Percentiles rank a stretch among this genome's conserved stretches.
Conservation (phyloP, 345 rosid genomes). For the Geranium brycei region DNA sequence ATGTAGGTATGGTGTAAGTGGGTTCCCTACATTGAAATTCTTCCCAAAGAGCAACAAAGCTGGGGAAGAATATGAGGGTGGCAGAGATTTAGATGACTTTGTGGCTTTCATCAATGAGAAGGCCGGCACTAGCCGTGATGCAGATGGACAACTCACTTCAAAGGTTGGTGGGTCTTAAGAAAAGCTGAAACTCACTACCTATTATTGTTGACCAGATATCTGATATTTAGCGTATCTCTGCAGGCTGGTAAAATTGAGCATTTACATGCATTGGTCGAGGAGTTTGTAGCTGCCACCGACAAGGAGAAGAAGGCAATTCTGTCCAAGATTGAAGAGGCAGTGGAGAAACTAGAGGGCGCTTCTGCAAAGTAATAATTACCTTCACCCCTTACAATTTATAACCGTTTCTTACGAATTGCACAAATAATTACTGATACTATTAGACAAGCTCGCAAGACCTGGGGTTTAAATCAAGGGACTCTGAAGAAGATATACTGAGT, state of each 20-base stretch:
- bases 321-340: not conserved
- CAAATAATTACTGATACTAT: too few species aligned
- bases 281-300: slow-evolving; percentile 54
- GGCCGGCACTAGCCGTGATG: slow-evolving; percentile 75
- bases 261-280: slow-evolving; percentile 69
- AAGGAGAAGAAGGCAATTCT: slow-evolving; percentile 24
- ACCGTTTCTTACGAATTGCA: too few species aligned
- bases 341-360: not conserved
- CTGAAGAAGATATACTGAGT: too few species aligned
- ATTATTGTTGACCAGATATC: not conserved
- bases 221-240: not conserved
- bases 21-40: slow-evolving; percentile 82
- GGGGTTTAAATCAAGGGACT: too few species aligned
- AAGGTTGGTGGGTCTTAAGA: slow-evolving; percentile 28
- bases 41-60: slow-evolving; percentile 87
- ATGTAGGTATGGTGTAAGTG: slow-evolving; percentile 76
- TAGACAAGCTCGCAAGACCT: too few species aligned
- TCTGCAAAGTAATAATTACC: not conserved
- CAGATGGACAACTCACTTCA: slow-evolving; percentile 71
- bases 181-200: not conserved
- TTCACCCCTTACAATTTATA: too few species aligned
- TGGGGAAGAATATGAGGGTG: slow-evolving; percentile 87
- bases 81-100: slow-evolving; percentile 81
- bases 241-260: slow-evolving; percentile 85
- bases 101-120: slow-evolving; percentile 78